Evolutionary conservation across 2,329 filamentous ascomycete species (phyloP), one percentile per base, ranked within the genome.

Genomic region (Fusarium marasasianum): DNA sequence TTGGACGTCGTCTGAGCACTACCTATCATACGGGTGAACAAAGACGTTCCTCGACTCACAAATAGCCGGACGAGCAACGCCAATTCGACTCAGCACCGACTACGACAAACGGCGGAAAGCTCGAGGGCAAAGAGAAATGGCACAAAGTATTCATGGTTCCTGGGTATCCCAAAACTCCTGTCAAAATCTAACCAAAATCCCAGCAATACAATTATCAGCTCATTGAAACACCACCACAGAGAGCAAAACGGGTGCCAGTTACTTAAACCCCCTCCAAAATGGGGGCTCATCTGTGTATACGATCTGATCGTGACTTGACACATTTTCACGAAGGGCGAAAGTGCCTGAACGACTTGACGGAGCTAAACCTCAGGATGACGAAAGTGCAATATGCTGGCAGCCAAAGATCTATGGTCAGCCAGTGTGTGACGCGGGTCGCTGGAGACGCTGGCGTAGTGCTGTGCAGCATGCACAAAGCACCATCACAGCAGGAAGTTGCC

Each of bases 161-260:
- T 43, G 75, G 70, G 66, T 68, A 69, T 71, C 64, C 66, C 65
- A 57, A 56, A 72, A 76, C 74, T 67, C 74, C 74, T 56, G 37
- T 74, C 65, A 77, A 72, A 55, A 73, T 73, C 57, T 75, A 74
- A 53, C 58, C 61, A 62, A 54, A 43, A 37, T 38, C 63, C 58
- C 24, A 61, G 31, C 47, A 38, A 31, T 35, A 50, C 45, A 9
- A 43, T 26, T 15, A 41, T 50, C 22, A n/a, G 17, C 33, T 35
- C 22, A n/a, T 43, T 37, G 18, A 38, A 43, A 47, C 33, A 31
- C 29, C 37, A 43, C 33, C 9, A n/a, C 29, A 26, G 13, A 55
- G 57, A 54, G 45, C 31, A 31, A 51, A 58, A 66, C n/a, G 18
- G 50, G 20, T 51, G 37, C 43, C 54, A 26, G 20, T 63, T 29